Percentiles rank a stretch among this genome's conserved stretches.
Evolutionary conservation across 2,329 filamentous ascomycete genomes (phyloP).

Genomic region (Beauveria sp.): DNA sequence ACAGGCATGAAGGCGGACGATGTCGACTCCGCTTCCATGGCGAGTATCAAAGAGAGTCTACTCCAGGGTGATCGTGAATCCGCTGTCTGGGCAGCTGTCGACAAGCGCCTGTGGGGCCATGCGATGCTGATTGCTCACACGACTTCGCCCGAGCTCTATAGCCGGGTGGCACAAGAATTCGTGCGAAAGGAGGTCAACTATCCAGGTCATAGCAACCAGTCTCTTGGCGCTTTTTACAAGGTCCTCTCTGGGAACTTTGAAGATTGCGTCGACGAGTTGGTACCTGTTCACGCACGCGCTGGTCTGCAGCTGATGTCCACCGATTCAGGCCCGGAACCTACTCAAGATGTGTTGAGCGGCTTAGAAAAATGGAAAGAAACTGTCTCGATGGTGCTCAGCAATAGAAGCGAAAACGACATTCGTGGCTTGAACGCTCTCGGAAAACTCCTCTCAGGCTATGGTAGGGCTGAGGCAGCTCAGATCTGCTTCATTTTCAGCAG

Average conservation of each 20-base stretch:
- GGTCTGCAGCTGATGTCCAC: slow-evolving; percentile 86
- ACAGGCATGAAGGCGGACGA: slow-evolving; percentile 51
- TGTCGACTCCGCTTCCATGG: slow-evolving; percentile 60
- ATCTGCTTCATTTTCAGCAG: slow-evolving; percentile 88
- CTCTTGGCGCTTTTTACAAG: slow-evolving; percentile 85
- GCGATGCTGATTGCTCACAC: slow-evolving; percentile 81
- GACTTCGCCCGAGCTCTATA: slow-evolving; percentile 77
- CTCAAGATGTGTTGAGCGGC: slow-evolving; percentile 71
- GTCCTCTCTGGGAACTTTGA: slow-evolving; percentile 90
- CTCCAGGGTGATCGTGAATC: slow-evolving; percentile 79
- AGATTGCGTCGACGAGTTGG: slow-evolving; percentile 91
- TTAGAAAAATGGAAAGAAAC: slow-evolving; percentile 94
- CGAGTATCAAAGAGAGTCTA: slow-evolving; percentile 65
- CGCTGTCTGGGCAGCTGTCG: slow-evolving; percentile 87
- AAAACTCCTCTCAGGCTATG: slow-evolving; percentile 75
- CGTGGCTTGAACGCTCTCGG: slow-evolving; percentile 74
- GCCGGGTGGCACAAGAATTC: slow-evolving; percentile 90
- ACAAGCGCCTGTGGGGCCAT: slow-evolving; percentile 92
- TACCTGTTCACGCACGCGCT: slow-evolving; percentile 84
- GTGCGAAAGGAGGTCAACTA: slow-evolving; percentile 90
- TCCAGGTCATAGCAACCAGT: slow-evolving; percentile 70
- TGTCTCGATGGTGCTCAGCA: slow-evolving; percentile 75
- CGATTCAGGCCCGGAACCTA: slow-evolving; percentile 49
- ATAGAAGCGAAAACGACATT: slow-evolving; percentile 73
- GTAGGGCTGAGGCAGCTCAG: slow-evolving; percentile 83